Evolutionary conservation across 139 green algal genomes (phyloP).

Genomic region (Micractinium sp.): DNA sequence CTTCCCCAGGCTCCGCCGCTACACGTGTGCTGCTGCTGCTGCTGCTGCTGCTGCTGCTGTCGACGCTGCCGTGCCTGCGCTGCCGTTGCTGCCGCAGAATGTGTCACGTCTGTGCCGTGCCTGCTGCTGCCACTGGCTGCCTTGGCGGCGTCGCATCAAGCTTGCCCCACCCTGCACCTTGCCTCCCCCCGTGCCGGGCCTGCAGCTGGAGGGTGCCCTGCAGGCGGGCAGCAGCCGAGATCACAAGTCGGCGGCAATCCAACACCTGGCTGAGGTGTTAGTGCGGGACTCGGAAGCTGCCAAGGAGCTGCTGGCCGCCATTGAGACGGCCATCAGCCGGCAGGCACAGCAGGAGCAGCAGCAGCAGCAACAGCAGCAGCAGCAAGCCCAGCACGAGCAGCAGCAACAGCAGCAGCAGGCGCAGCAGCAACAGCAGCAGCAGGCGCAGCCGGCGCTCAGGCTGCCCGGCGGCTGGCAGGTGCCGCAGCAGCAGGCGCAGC

Average conservation of each 20-base stretch:
- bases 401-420: background rate
- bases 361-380: background rate
- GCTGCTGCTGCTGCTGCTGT: too few species aligned
- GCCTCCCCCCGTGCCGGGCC: background rate
- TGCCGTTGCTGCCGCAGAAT: background rate
- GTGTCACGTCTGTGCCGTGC: too few species aligned
- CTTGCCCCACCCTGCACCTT: background rate
- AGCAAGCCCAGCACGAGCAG: background rate
- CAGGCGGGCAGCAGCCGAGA: background rate
- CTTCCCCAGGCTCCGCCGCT: too few species aligned
- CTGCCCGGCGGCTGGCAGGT: background rate
- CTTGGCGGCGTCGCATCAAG: background rate
- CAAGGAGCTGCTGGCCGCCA: slow-evolving; percentile 3
- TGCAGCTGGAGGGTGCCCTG: background rate
- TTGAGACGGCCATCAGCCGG: background rate
- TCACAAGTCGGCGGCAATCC: background rate
- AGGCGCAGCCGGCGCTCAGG: background rate
- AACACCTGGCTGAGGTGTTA: background rate
- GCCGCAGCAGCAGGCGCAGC: slow-evolving; percentile 4
- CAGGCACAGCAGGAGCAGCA: background rate
- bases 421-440: background rate
- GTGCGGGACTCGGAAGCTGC: background rate
- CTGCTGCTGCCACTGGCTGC: background rate
- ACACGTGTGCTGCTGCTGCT: too few species aligned
- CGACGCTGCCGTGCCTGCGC: too few species aligned